Conservation (phyloP, 1,284 basidiomycete species). For the Retiboletus flavoniger region DNA sequence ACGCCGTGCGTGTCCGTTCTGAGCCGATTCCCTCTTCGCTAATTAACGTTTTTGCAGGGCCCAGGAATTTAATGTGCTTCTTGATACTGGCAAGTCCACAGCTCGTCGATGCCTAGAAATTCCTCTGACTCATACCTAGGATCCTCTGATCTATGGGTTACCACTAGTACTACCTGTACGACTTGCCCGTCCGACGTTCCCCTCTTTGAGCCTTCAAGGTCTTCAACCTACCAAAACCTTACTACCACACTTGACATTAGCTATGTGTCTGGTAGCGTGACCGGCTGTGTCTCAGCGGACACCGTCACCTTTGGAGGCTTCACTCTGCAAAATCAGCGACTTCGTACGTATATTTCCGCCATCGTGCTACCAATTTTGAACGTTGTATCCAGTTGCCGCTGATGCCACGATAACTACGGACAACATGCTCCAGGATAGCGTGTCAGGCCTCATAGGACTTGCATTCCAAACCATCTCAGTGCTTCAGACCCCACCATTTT, state of each 20-base stretch:
- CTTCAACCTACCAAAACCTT: constrained; percentile 38
- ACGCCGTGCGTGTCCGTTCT: constrained; percentile 45
- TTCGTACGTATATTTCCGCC: constrained; percentile 18
- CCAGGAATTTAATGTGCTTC: constrained; percentile 41
- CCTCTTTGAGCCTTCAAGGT: constrained; percentile 44
- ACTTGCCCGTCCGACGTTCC: constrained; percentile 41
- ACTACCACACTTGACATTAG: constrained; percentile 23
- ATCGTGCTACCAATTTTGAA: background rate
- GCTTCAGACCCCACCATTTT: constrained; percentile 61
- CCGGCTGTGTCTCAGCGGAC: constrained; percentile 43
- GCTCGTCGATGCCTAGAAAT: background rate
- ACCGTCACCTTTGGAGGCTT: constrained; percentile 51
- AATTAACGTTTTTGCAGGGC: constrained; percentile 16
- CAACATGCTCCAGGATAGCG: constrained; percentile 41
- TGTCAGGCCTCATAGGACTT: constrained; percentile 68
- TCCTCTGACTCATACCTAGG: constrained; percentile 28
- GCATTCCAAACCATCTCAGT: constrained; percentile 58
- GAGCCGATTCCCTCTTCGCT: background rate
- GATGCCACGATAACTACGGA: constrained; percentile 31
- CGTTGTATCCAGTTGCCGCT: constrained; percentile 31
- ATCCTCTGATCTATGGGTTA: constrained; percentile 81
- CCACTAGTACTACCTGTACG: constrained; percentile 46
- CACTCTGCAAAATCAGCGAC: constrained; percentile 29
- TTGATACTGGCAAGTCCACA: constrained; percentile 49
- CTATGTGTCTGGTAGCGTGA: constrained; percentile 53